Conservation (phyloP, 441 rosid genomes). For the Euphorbia celastroides region DNA sequence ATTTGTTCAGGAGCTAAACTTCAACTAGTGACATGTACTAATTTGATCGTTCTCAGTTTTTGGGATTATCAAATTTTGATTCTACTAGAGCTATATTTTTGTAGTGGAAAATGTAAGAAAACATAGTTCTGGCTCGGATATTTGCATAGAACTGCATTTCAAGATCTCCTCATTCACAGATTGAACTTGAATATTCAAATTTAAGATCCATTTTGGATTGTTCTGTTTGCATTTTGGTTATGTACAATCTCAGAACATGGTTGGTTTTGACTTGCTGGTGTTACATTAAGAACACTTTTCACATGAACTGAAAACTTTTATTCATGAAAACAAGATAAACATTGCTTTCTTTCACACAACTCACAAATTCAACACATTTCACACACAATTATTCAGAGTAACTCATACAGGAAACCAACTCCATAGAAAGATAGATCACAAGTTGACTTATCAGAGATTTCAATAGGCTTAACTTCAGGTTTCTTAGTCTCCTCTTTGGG, state of each 20-base stretch:
- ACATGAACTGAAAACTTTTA: too few species aligned
- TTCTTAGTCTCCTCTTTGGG: conserved; percentile 35
- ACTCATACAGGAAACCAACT: too few species aligned
- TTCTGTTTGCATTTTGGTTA: neutral
- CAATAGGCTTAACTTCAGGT: conserved; percentile 32
- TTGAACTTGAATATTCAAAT: neutral
- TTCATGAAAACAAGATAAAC: too few species aligned
- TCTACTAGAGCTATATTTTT: too few species aligned
- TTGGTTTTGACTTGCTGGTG: neutral
- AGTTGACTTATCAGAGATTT: conserved; percentile 12
- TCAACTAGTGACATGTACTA: neutral
- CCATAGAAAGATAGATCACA: neutral
- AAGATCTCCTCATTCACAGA: neutral
- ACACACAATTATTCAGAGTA: neutral
- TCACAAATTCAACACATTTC: neutral
- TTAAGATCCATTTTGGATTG: neutral
- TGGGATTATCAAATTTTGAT: neutral
- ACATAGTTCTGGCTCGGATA: neutral
- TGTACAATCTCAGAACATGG: neutral
- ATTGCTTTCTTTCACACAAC: neutral
- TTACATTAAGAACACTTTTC: too few species aligned
- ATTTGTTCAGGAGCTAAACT: neutral
- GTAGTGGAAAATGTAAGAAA: neutral
- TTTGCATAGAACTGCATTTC: neutral
- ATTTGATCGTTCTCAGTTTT: neutral